A percentile compares a stretch with the other conserved stretches of the same genome.
phyloP scores from a whole-genome alignment of 2,329 filamentous ascomycete genomes.

The Colletotrichum trifolii region DNA sequence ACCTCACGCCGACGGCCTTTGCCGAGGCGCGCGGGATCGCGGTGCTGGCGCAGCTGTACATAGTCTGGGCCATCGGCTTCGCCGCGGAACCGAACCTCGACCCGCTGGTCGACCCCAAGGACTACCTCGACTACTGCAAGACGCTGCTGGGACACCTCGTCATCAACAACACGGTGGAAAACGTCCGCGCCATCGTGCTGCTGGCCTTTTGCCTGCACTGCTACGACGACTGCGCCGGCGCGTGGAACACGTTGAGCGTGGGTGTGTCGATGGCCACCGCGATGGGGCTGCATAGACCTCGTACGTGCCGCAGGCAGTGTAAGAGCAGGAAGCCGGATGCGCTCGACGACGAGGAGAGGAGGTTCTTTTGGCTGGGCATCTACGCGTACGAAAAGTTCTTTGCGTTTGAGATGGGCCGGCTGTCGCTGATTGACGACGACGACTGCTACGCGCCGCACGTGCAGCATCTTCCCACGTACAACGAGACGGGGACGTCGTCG shows the following conservation, averaged over 20 bases:
- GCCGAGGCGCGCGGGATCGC: constrained; percentile 16
- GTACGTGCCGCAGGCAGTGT: neutral
- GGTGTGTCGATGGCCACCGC: constrained; percentile 41
- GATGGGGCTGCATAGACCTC: constrained; percentile 40
- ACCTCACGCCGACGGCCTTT: constrained; percentile 2
- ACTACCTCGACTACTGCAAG: constrained; percentile 38
- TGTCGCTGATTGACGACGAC: constrained; percentile 27
- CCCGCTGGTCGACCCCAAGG: neutral
- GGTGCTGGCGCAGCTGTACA: constrained; percentile 10
- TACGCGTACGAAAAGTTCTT: constrained; percentile 28
- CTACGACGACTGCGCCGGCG: constrained; percentile 39
- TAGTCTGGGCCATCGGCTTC: constrained; percentile 23
- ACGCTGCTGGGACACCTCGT: constrained; percentile 38
- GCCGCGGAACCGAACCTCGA: constrained; percentile 9
- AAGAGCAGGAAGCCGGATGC: neutral
- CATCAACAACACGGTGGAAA: constrained; percentile 33
- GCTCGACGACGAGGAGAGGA: constrained; percentile 12
- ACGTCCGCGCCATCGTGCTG: constrained; percentile 39
- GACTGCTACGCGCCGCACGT: constrained; percentile 23
- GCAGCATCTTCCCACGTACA: neutral
- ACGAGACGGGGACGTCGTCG: neutral
- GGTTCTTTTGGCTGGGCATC: constrained; percentile 18
- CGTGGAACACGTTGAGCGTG: constrained; percentile 40
- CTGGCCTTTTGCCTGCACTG: constrained; percentile 36
- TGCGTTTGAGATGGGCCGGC: constrained; percentile 27